A percentile compares a stretch with the other conserved stretches of the same genome.
These are phyloP conservation scores for Pneumocystis carinii DNA, from an alignment of 1,139 yeast species.

Conservation along the genomic window DNA sequence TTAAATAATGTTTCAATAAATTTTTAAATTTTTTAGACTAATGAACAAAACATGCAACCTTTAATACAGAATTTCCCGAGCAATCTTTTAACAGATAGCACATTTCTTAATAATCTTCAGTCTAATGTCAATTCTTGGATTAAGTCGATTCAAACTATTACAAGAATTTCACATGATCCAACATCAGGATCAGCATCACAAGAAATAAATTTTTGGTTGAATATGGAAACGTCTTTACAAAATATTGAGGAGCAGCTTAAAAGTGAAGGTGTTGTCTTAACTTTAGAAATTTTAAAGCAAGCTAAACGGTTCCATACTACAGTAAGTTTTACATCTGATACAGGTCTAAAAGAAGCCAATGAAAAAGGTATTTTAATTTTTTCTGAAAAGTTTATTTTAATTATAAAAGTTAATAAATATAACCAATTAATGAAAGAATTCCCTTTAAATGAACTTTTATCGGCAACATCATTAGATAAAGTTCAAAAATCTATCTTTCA, in stretches of 20 bases:
- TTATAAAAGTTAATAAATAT: constrained; percentile 34
- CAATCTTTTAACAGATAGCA: constrained; percentile 34
- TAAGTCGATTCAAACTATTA: constrained; percentile 42
- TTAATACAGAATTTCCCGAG: constrained; percentile 25
- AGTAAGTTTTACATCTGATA: constrained; percentile 54
- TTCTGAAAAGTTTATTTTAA: not conserved
- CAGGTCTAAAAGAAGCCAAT: constrained; percentile 48
- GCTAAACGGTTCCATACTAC: constrained; percentile 75
- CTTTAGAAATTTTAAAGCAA: constrained; percentile 46
- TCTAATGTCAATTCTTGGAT: constrained; percentile 61
- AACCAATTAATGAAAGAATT: constrained; percentile 54
- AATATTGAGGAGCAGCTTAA: constrained; percentile 46
- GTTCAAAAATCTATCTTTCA: constrained; percentile 34
- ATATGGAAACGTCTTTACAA: constrained; percentile 48
- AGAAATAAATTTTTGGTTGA: constrained; percentile 68
- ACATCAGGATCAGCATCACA: constrained; percentile 47
- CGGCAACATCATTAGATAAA: constrained; percentile 34
- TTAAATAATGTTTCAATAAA: not conserved
- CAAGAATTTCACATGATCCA: constrained; percentile 38
- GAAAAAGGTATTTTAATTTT: constrained; percentile 16
- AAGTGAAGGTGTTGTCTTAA: constrained; percentile 39
- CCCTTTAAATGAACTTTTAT: constrained; percentile 47
- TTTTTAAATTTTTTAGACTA: constrained; percentile 14
- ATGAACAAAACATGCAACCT: constrained; percentile 18
- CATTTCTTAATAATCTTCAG: constrained; percentile 51